These are phyloP conservation scores for Wickerhamomyces sydowiorum DNA, from an alignment of 805 yeast species.

Conservation along the genomic window DNA sequence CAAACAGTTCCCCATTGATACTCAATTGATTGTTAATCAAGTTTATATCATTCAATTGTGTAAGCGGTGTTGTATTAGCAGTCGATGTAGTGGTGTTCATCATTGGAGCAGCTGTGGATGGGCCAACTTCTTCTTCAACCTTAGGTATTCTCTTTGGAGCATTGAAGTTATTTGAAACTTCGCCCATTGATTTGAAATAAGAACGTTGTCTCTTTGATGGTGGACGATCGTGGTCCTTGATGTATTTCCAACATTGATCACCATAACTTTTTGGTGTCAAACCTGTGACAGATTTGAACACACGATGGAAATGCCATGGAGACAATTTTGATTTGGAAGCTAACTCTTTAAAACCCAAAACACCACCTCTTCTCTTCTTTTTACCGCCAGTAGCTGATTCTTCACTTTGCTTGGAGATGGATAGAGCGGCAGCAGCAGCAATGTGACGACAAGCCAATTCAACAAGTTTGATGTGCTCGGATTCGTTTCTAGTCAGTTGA, in stretches of 20 bases:
- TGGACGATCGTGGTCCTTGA: constrained; percentile 30
- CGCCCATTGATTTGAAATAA: constrained; percentile 18
- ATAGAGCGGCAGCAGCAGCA: constrained; percentile 68
- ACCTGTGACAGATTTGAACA: constrained; percentile 80
- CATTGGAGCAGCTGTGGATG: constrained; percentile 6
- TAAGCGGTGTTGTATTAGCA: too few relatives aligned
- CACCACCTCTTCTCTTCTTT: constrained; percentile 69
- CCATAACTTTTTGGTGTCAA: constrained; percentile 87
- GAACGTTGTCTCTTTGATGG: constrained; percentile 14
- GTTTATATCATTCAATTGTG: background rate
- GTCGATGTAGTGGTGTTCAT: too few relatives aligned
- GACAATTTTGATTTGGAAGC: constrained; percentile 79
- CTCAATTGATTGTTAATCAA: background rate
- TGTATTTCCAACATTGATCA: constrained; percentile 67
- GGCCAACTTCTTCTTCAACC: too few relatives aligned
- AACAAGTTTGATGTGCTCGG: constrained; percentile 63
- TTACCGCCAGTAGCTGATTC: constrained; percentile 22
- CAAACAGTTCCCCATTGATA: constrained; percentile 1
- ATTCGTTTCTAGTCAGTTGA: constrained; percentile 48
- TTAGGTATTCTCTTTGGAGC: constrained; percentile 5
- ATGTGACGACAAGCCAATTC: constrained; percentile 80
- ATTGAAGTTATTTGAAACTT: constrained; percentile 12
- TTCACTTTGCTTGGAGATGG: constrained; percentile 22
- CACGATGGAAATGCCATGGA: constrained; percentile 93
- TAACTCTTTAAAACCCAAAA: constrained; percentile 77